Conservation (phyloP, 306 rosid genomes). For the Trifolium pratense region DNA sequence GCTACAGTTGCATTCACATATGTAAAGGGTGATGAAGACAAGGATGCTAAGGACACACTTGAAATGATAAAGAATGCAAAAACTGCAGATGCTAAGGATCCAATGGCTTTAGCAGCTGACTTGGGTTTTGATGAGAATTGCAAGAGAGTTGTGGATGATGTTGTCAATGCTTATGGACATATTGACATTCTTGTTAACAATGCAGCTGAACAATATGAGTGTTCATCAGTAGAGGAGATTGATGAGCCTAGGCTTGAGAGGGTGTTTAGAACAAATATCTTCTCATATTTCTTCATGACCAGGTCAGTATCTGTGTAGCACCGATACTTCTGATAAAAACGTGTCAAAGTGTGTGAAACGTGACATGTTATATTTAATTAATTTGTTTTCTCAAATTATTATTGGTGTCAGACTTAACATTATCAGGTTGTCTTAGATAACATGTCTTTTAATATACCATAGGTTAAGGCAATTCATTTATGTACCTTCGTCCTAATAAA, state of each 20-base stretch:
- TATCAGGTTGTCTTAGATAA: background rate
- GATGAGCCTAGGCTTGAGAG: conserved; percentile 77
- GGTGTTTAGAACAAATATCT: conserved; percentile 79
- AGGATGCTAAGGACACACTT: conserved; percentile 66
- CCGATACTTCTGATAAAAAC: background rate
- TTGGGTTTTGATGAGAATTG: conserved; percentile 80
- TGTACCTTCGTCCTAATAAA: too few relatives aligned
- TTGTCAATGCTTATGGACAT: conserved; percentile 58
- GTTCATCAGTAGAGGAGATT: conserved; percentile 65
- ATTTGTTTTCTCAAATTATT: background rate
- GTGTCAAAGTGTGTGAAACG: too few relatives aligned
- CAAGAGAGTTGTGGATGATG: conserved; percentile 68
- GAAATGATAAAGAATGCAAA: conserved; percentile 56
- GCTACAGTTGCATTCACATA: conserved; percentile 80
- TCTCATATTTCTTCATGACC: conserved; percentile 67
- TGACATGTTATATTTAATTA: too few relatives aligned
- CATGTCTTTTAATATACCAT: too few relatives aligned
- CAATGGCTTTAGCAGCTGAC: conserved; percentile 73
- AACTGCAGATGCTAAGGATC: conserved; percentile 58
- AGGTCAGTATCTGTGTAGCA: conserved; percentile 41
- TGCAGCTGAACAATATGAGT: conserved; percentile 82
- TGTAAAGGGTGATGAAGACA: conserved; percentile 77
- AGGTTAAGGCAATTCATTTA: too few relatives aligned
- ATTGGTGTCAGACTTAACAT: background rate
- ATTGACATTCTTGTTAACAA: conserved; percentile 76